Base-by-base conservation (phyloP, 495 filamentous ascomycete genomes). In the Penicillium goetzii region DNA sequence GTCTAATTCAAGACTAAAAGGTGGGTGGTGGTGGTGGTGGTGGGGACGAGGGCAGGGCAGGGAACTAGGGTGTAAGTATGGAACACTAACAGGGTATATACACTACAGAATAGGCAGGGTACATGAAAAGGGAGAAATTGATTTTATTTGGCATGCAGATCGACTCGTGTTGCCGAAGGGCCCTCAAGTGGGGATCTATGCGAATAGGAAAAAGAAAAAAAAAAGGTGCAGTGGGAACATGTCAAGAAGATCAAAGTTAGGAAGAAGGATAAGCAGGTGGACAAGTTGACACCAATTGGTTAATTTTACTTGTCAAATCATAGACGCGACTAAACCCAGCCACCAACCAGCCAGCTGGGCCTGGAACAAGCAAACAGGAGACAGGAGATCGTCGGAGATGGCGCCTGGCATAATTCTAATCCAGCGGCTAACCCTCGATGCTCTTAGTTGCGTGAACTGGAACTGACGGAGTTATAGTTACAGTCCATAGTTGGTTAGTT, bases 101-200 rank as follows among this genome's bases (percentile, higher is more conserved):
- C 11, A 12, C 43, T 47, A 47, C 43, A 4, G 12, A 47, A 47
- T 43, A 43, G 41, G 41, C 41, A n/a, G 19, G 7, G 41, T 43
- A 21, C 43, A 47, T 47, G 11, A 28, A 50, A 28, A 28, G 47
- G 47, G 23, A 28, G 23, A 50, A 28, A 26, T 15, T 49, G 26
- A 53, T 15, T 40, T 19, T 15, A 17, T 57, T 60, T 38, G 23
- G 47, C 17, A 28, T 38, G 41, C 32, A 51, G 61, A 63, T 63
- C 28, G 56, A 64, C 62, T 59, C 56, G 61, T 63, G 61, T 58
- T 56, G 59, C 17, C 38, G 33, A 49, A 56, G 51, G 32, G 33
- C 14, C 15, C 12, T 28, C 28, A 33, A 47, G 60, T 57, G 54
- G n/a, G n/a, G 54, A 57, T 55, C 50, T 17, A 9, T 21, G 0